A percentile compares a stretch with the other conserved stretches of the same genome.
Evolutionary conservation across 441 rosid genomes (phyloP).

Genomic region (Erysimum cheiri): DNA sequence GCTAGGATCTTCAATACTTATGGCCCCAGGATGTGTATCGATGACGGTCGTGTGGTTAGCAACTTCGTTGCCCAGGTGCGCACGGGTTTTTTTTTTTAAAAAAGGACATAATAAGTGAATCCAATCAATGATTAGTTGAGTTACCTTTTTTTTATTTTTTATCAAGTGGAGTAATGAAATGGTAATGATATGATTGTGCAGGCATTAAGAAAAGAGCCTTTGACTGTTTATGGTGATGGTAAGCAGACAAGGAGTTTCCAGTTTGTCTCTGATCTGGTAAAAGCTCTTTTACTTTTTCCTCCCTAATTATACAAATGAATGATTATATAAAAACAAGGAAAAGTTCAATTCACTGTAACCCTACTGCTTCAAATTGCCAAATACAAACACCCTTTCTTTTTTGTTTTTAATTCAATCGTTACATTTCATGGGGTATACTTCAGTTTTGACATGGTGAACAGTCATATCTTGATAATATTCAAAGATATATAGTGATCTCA

Average conservation of each 20-base stretch:
- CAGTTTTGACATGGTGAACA: neutral
- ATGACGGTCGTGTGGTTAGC: slow-evolving; percentile 87
- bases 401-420: neutral
- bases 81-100: neutral
- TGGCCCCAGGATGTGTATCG: slow-evolving; percentile 87
- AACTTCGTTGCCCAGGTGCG: slow-evolving; percentile 83
- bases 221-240: slow-evolving; percentile 93
- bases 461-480: neutral
- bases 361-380: slow-evolving; percentile 5
- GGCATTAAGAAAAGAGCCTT: slow-evolving; percentile 80
- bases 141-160: neutral
- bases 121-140: neutral
- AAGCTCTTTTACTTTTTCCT: slow-evolving; percentile 18
- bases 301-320: neutral
- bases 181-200: slow-evolving; percentile 40
- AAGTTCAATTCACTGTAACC: slow-evolving; percentile 4
- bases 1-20: slow-evolving; percentile 84
- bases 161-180: neutral
- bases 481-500: neutral
- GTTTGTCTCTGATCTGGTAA: slow-evolving; percentile 86
- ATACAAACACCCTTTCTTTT: neutral
- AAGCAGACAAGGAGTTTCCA: slow-evolving; percentile 90
- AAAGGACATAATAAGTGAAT: neutral
- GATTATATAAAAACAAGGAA: neutral
- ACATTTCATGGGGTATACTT: slow-evolving; percentile 5